Conservation (phyloP, 805 yeast genomes). For the Metschnikowia anglica region DNA sequence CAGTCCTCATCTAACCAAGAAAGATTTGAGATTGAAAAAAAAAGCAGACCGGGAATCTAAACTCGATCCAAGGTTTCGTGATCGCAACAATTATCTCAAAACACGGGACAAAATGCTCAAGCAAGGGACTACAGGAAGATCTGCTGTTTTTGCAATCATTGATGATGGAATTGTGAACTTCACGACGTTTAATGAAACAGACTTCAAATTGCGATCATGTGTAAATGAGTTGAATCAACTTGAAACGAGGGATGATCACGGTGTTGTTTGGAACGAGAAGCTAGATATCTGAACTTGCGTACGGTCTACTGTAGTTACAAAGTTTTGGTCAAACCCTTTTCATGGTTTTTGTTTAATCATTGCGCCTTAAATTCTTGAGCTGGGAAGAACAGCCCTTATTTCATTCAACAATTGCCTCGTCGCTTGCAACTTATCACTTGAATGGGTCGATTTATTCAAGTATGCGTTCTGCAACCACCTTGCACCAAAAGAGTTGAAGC, state of each 20-base stretch:
- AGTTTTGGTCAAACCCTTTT: not conserved
- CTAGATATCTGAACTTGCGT: not conserved
- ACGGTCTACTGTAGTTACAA: no score
- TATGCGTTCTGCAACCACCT: slow-evolving; percentile 3
- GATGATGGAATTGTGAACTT: slow-evolving; percentile 77
- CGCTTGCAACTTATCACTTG: not conserved
- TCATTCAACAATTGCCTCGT: not conserved
- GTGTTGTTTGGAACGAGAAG: slow-evolving; percentile 19
- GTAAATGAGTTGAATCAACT: slow-evolving; percentile 11
- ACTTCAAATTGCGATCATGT: slow-evolving; percentile 37
- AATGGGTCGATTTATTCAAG: not conserved
- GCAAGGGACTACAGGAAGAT: slow-evolving; percentile 47
- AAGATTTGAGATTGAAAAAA: slow-evolving; percentile 25
- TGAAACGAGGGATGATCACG: slow-evolving; percentile 14
- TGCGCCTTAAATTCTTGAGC: not conserved
- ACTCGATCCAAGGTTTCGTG: slow-evolving; percentile 25
- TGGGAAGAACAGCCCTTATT: not conserved
- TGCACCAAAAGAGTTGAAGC: slow-evolving; percentile 4
- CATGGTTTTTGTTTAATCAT: no score
- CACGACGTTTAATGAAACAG: slow-evolving; percentile 50
- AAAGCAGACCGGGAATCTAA: slow-evolving; percentile 30
- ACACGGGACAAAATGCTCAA: slow-evolving; percentile 45
- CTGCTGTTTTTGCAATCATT: slow-evolving; percentile 63
- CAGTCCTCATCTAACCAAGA: slow-evolving; percentile 19
- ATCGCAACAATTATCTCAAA: slow-evolving; percentile 29